phyloP scores from a whole-genome alignment of 2,329 filamentous ascomycete genomes.

The Penicillium decumbens region DNA sequence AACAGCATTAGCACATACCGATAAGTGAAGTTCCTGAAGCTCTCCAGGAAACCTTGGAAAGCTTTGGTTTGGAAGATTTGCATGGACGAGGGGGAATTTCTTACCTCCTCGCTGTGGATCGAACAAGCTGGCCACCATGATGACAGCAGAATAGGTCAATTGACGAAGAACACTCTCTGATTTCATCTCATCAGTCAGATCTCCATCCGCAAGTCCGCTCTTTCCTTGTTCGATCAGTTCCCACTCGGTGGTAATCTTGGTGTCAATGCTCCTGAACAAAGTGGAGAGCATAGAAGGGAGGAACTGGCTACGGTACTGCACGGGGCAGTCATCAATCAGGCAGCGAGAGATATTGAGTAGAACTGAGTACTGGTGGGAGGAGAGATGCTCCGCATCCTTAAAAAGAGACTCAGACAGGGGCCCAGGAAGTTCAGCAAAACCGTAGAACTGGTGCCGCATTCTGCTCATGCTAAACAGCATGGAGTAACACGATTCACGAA shows the following conservation, averaged over 20 bases:
- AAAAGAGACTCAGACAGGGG: constrained; percentile 82
- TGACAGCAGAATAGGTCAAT: constrained; percentile 84
- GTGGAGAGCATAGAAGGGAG: constrained; percentile 76
- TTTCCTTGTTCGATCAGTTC: constrained; percentile 60
- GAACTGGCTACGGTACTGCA: constrained; percentile 70
- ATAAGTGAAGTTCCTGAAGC: background rate
- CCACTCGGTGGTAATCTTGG: constrained; percentile 86
- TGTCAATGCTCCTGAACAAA: constrained; percentile 80
- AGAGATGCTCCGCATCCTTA: constrained; percentile 73
- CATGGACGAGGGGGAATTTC: constrained; percentile 6
- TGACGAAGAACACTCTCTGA: constrained; percentile 91
- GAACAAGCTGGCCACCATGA: constrained; percentile 84
- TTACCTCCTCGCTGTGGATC: constrained; percentile 66
- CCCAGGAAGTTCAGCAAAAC: constrained; percentile 74
- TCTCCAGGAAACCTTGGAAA: background rate
- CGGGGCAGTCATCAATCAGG: constrained; percentile 86
- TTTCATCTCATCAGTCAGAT: constrained; percentile 94
- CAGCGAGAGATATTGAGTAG: constrained; percentile 82
- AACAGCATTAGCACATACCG: background rate
- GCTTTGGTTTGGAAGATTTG: background rate
- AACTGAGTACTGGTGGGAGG: constrained; percentile 90
- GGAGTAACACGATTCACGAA: constrained; percentile 89
- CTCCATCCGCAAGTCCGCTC: constrained; percentile 65
- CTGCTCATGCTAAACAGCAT: constrained; percentile 91
- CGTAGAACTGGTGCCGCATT: constrained; percentile 83